A percentile compares a stretch with the other conserved stretches of the same genome.
Conservation (phyloP, 306 rosid species). For the Fragaria iinumae region DNA sequence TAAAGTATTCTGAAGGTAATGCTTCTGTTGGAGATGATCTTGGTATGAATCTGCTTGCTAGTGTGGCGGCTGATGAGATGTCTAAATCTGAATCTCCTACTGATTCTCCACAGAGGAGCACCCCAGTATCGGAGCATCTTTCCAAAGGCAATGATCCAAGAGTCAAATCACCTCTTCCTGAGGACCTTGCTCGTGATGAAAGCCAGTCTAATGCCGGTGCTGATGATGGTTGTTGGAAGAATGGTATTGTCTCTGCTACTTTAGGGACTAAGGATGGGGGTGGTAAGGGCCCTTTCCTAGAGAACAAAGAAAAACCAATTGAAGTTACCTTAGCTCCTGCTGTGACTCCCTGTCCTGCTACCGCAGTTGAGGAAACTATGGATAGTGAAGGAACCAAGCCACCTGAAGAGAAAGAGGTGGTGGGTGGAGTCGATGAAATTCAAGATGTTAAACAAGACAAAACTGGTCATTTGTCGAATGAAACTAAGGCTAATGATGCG, state of each 20-base stretch:
- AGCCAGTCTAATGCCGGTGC: constrained; percentile 27
- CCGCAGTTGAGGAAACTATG: constrained; percentile 32
- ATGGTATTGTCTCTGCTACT: constrained; percentile 23
- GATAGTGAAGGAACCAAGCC: constrained; percentile 33
- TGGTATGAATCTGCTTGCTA: constrained; percentile 86
- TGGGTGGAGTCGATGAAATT: constrained; percentile 29
- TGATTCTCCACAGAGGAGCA: constrained; percentile 52
- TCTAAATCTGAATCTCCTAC: constrained; percentile 65
- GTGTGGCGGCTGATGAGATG: constrained; percentile 84
- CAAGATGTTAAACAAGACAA: constrained; percentile 27
- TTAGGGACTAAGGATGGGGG: constrained; percentile 33
- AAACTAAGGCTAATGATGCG: constrained; percentile 27
- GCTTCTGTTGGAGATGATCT: constrained; percentile 57
- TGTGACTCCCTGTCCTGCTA: constrained; percentile 23
- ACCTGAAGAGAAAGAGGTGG: constrained; percentile 28
- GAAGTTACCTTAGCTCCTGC: constrained; percentile 31
- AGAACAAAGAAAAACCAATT: constrained; percentile 33
- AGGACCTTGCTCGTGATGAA: constrained; percentile 31
- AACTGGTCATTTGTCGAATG: constrained; percentile 23
- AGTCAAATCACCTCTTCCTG: constrained; percentile 44
- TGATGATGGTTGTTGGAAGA: constrained; percentile 32
- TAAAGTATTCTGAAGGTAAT: constrained; percentile 63
- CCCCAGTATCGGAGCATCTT: constrained; percentile 42
- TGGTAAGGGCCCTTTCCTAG: constrained; percentile 25
- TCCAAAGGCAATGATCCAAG: constrained; percentile 41